Conservation (phyloP, 1,139 yeast genomes). For the Candida tetrigidarum region DNA sequence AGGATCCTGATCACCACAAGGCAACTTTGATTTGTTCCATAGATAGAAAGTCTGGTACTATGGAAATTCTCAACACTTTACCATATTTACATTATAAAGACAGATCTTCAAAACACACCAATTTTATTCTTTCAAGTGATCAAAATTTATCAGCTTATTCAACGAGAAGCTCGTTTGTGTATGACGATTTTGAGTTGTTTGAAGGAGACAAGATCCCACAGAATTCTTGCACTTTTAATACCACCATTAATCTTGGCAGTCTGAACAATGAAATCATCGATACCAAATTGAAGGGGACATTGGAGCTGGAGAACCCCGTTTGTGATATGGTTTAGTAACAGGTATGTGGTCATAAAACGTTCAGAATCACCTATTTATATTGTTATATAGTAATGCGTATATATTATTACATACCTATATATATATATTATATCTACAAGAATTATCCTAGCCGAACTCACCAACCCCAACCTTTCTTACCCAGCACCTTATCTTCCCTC, state of each 20-base stretch:
- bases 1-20: slow-evolving; percentile 5
- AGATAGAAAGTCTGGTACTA: slow-evolving; percentile 34
- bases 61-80: slow-evolving; percentile 27
- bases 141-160: slow-evolving; percentile 8
- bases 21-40: slow-evolving; percentile 35
- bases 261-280: slow-evolving; percentile 9
- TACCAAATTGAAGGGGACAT: slow-evolving; percentile 13
- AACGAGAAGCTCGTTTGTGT: slow-evolving; percentile 15
- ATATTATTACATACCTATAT: too few species aligned
- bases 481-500: slow-evolving; percentile 40
- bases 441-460: slow-evolving; percentile 14
- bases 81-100: slow-evolving; percentile 21
- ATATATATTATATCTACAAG: too few species aligned
- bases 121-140: slow-evolving; percentile 13
- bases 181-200: slow-evolving; percentile 19
- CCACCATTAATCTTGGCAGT: slow-evolving; percentile 5
- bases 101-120: slow-evolving; percentile 12
- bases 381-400: slow-evolving; percentile 2
- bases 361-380: background rate
- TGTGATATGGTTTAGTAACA: slow-evolving; percentile 15
- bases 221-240: slow-evolving; percentile 15
- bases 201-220: slow-evolving; percentile 13
- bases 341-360: too few species aligned
- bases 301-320: slow-evolving; percentile 9
- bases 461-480: slow-evolving; percentile 52